Base-by-base conservation (phyloP, 2,329 filamentous ascomycete genomes). In the Cladophialophora psammophila region DNA sequence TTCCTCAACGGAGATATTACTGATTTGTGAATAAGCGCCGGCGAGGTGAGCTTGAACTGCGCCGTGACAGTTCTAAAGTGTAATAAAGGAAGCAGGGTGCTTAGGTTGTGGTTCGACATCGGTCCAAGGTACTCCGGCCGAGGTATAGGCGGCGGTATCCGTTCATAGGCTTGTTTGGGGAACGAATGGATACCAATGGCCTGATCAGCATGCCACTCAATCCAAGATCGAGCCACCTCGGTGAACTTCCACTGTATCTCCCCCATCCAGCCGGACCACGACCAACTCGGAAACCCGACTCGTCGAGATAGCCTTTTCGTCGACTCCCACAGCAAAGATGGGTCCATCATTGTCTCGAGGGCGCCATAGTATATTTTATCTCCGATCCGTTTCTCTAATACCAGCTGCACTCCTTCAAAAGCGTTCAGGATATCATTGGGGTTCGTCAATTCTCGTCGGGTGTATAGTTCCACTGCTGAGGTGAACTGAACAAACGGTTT, bases 241-340 rank as follows among this genome's bases (percentile, higher is more conserved):
- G 63, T 71, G 59, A 65, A 71, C 52, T 71, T 73, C 72, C 72
- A 73, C 42, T 73, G 72, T n/a, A 72, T 72, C 50, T 73, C 72
- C 13, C 72, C 72, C 1, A 72, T 57, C 72, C 72, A 73, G 18
- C 72, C 72, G 7, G 72, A 69, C 72, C 72, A 73, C 50, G 72
- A 73, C 71, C 70, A 72, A 40, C 65, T 71, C 2, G 72, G 70
- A 45, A 73, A 73, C 35, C 67, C 67, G 7, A 34, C 56, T 31
- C 72, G 62, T 7, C 69, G 71, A 18, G 55, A 38, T n/a, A 73
- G 56, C 42, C 67, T 65, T 59, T 73, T 73, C 13, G 67, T 70
- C 15, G 72, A 73, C 55, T 73, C 72, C 72, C 72, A 73, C 12
- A 71, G 64, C 34, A 73, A 53, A 18, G 72, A 72, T 8, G 72